A percentile compares a stretch with the other conserved stretches of the same genome.
phyloP scores from a whole-genome alignment of 177 flowering plant genomes.

The Tripterygium wilfordii region DNA sequence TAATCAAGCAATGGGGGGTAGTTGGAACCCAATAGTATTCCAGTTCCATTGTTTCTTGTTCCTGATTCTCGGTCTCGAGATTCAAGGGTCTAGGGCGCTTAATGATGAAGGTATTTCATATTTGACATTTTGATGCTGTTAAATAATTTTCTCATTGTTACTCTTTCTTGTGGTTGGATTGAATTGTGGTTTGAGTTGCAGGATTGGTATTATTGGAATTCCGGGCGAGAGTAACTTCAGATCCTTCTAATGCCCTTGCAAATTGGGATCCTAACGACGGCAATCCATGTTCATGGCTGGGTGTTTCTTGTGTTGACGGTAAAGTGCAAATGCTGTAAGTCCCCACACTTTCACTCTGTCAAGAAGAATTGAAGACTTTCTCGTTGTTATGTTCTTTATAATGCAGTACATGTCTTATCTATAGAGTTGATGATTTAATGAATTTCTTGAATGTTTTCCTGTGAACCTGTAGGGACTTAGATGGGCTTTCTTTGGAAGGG shows the following conservation, averaged over 20 bases:
- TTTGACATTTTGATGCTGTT: too few species aligned
- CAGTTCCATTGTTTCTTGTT: conserved; percentile 26
- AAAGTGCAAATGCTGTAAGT: conserved; percentile 76
- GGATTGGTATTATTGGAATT: conserved; percentile 67
- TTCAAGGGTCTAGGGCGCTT: conserved; percentile 40
- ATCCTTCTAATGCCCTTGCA: conserved; percentile 54
- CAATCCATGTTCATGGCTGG: conserved; percentile 68
- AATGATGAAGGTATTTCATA: conserved; percentile 65
- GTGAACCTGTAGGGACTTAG: conserved; percentile 43
- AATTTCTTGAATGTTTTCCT: neutral
- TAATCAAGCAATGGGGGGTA: conserved; percentile 48
- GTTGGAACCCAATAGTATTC: conserved; percentile 49
- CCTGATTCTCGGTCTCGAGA: conserved; percentile 26
- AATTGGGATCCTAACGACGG: conserved; percentile 63
- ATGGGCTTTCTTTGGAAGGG: conserved; percentile 54
- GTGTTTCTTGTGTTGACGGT: conserved; percentile 59
- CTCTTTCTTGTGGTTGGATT: too few species aligned
- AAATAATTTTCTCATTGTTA: too few species aligned
- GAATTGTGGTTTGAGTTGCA: too few species aligned
- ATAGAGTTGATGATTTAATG: too few species aligned
- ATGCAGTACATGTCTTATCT: too few species aligned
- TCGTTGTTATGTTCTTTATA: neutral
- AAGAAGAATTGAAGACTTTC: too few species aligned
- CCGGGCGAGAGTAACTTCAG: conserved; percentile 40
- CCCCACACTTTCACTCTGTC: too few species aligned